Percentiles rank a stretch among this genome's conserved stretches.
These are phyloP conservation scores for Aureobasidium zeae DNA, from an alignment of 2,329 filamentous ascomycete genomes.

Conservation along the genomic window DNA sequence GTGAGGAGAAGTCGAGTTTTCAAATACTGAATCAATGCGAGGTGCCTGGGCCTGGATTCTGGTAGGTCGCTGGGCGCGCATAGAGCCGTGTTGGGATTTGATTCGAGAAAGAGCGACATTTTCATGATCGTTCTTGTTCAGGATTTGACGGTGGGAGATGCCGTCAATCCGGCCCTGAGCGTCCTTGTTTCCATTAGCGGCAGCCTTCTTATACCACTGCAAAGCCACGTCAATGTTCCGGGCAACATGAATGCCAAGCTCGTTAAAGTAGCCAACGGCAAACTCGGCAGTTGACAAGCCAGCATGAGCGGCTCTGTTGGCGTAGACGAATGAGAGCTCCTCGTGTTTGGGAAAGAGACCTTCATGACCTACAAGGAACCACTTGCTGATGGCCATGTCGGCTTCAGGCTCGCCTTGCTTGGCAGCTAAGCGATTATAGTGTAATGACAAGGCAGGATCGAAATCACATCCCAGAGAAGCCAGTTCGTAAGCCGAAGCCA, in stretches of 20 bases:
- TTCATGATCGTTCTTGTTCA: conserved; percentile 88
- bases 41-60: conserved; percentile 32
- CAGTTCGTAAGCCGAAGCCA: conserved; percentile 91
- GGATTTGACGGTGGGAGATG: conserved; percentile 62
- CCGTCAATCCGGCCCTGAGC: conserved; percentile 73
- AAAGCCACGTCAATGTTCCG: conserved; percentile 73
- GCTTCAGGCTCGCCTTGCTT: conserved; percentile 89
- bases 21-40: conserved; percentile 33
- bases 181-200: conserved; percentile 85
- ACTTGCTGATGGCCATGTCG: conserved; percentile 92
- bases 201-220: conserved; percentile 83
- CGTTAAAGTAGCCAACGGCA: conserved; percentile 92
- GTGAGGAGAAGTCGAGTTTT: conserved; percentile 34
- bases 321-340: conserved; percentile 83
- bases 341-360: conserved; percentile 92
- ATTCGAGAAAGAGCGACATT: conserved; percentile 82
- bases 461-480: conserved; percentile 92
- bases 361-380: conserved; percentile 95
- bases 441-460: conserved; percentile 80
- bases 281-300: conserved; percentile 89
- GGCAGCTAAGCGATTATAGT: conserved; percentile 90
- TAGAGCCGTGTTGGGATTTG: conserved; percentile 49
- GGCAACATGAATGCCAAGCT: conserved; percentile 88
- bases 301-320: conserved; percentile 70
- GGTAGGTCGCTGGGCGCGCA: conserved; percentile 39